These are phyloP conservation scores for Septoria linicola DNA, from an alignment of 2,329 filamentous ascomycete species.

Conservation along the genomic window DNA sequence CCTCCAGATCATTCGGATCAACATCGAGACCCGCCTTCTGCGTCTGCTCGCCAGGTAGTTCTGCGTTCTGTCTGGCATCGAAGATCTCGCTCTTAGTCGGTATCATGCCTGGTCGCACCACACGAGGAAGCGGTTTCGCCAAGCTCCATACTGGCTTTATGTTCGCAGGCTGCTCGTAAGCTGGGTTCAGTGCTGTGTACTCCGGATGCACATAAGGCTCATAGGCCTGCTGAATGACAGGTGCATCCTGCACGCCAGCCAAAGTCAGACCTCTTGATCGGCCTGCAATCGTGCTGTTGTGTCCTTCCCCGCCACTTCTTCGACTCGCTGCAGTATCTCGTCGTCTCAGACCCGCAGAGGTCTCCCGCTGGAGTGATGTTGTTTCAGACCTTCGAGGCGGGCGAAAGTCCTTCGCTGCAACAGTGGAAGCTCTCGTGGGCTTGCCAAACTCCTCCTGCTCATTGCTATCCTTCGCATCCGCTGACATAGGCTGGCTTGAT, in stretches of 20 bases:
- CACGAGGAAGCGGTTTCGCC: slow-evolving; percentile 55
- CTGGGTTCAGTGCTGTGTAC: slow-evolving; percentile 54
- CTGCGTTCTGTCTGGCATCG: slow-evolving; percentile 35
- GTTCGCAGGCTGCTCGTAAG: slow-evolving; percentile 53
- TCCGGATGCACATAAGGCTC: slow-evolving; percentile 50
- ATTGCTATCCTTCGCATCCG: background rate
- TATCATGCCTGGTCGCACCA: slow-evolving; percentile 55
- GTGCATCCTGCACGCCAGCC: slow-evolving; percentile 26
- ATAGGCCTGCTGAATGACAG: slow-evolving; percentile 25
- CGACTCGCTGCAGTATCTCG: slow-evolving; percentile 21
- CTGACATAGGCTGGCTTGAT: background rate
- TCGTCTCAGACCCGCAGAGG: slow-evolving; percentile 16
- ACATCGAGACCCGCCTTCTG: slow-evolving; percentile 38
- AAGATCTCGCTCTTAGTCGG: slow-evolving; percentile 40
- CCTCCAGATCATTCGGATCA: slow-evolving; percentile 47
- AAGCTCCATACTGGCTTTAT: slow-evolving; percentile 54
- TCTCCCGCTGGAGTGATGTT: slow-evolving; percentile 12
- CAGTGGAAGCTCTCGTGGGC: slow-evolving; percentile 20
- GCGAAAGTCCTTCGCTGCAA: slow-evolving; percentile 10
- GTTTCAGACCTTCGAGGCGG: slow-evolving; percentile 13
- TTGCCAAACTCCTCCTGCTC: slow-evolving; percentile 8
- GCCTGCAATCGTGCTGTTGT: slow-evolving; percentile 17
- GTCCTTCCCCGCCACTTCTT: slow-evolving; percentile 14
- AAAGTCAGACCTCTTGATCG: slow-evolving; percentile 21
- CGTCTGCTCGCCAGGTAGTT: slow-evolving; percentile 29